phyloP scores from a whole-genome alignment of 176 grass and related monocot genomes.

The Oryza australiensis region DNA sequence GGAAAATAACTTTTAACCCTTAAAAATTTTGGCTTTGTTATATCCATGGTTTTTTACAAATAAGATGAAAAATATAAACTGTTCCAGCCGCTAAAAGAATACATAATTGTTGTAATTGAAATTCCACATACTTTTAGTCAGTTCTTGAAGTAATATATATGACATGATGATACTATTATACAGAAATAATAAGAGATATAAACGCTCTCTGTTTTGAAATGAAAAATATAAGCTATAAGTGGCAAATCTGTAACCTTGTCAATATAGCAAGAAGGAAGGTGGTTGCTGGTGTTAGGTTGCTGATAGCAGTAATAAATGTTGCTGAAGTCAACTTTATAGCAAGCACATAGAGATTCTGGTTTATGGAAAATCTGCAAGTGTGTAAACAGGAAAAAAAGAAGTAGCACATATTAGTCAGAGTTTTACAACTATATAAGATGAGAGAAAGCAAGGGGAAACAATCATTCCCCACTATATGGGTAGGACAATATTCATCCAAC shows the following conservation, averaged over 20 bases:
- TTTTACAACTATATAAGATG: not conserved
- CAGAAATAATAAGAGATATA: not conserved
- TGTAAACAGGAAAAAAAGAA: not conserved
- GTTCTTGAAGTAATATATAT: not conserved
- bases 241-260: conserved; percentile 23
- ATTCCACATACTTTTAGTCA: not conserved
- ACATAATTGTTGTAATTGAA: too few relatives aligned
- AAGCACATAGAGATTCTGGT: conserved; percentile 45
- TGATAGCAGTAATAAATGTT: conserved; percentile 47
- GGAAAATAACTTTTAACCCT: not conserved
- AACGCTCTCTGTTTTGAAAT: not conserved
- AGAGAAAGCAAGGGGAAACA: not conserved
- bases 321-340: conserved; percentile 54
- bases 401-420: not conserved
- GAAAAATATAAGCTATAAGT: not conserved
- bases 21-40: too few relatives aligned
- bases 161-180: not conserved
- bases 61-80: not conserved
- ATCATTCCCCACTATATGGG: too few relatives aligned
- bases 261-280: conserved; percentile 51
- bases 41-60: not conserved
- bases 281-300: conserved; percentile 47
- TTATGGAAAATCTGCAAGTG: conserved; percentile 37
- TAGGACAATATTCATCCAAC: too few relatives aligned
- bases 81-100: not conserved